A percentile compares a stretch with the other conserved stretches of the same genome.
These are phyloP conservation scores for Craterostigma plantagineum DNA, from an alignment of 257 asterid species.

Conservation along the genomic window DNA sequence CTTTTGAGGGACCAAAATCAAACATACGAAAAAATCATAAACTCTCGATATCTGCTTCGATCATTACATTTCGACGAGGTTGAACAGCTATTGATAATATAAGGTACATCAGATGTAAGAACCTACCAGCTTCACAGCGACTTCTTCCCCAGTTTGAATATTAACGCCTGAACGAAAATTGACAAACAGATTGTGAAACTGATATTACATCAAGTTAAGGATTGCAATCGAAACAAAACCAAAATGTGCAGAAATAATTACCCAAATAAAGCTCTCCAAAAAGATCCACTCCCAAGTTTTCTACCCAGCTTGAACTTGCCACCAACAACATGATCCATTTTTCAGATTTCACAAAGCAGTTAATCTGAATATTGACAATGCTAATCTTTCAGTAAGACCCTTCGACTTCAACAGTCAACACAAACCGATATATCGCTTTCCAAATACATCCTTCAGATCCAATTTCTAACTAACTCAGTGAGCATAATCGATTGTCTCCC, in stretches of 20 bases:
- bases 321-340: conserved; percentile 81
- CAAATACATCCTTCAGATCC: conserved; percentile 18
- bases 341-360: conserved; percentile 9
- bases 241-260: conserved; percentile 6
- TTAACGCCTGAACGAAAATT: conserved; percentile 46
- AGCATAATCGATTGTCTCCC: not conserved
- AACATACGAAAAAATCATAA: too few relatives aligned
- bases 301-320: conserved; percentile 92
- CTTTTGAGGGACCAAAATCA: too few relatives aligned
- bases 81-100: too few relatives aligned
- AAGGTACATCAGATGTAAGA: not conserved
- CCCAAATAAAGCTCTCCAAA: conserved; percentile 97
- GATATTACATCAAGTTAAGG: not conserved
- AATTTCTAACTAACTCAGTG: conserved; percentile 5
- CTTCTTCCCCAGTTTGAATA: conserved; percentile 92
- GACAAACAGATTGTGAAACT: conserved; percentile 1
- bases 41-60: too few relatives aligned
- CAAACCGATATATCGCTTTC: conserved; percentile 11
- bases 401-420: conserved; percentile 7
- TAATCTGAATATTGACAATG: too few relatives aligned
- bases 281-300: conserved; percentile 95
- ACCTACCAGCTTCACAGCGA: conserved; percentile 88
- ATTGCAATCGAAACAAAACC: not conserved
- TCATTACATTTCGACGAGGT: too few relatives aligned
- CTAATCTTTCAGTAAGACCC: not conserved